Percentiles rank a stretch among this genome's conserved stretches.
Conservation (phyloP, 164 flowering plant genomes). For the Vitis riparia region DNA sequence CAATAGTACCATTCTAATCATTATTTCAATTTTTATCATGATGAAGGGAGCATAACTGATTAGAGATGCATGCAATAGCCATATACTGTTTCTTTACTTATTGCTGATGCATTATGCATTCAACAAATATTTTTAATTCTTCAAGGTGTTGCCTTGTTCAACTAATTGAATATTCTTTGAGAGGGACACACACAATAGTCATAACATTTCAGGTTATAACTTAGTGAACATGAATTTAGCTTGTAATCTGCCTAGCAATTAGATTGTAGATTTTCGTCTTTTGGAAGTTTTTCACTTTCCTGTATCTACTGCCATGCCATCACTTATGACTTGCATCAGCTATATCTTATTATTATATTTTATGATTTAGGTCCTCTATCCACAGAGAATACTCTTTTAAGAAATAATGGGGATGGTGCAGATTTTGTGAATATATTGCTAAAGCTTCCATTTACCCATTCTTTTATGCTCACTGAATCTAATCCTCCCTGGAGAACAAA, state of each 20-base stretch:
- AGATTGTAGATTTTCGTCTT: neutral
- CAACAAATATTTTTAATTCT: neutral
- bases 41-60: neutral
- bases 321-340: neutral
- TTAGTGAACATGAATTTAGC: too few species aligned
- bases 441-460: conserved; percentile 71
- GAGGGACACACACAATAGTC: too few species aligned
- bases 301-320: neutral
- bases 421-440: conserved; percentile 41
- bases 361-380: conserved; percentile 40
- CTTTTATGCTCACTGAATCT: conserved; percentile 16
- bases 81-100: neutral
- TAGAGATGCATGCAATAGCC: neutral
- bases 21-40: neutral
- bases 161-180: too few species aligned
- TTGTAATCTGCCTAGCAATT: too few species aligned
- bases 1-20: neutral
- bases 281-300: neutral
- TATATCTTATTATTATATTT: neutral
- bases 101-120: too few species aligned
- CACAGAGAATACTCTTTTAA: conserved; percentile 30
- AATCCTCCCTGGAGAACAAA: too few species aligned
- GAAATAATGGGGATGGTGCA: conserved; percentile 25
- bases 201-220: too few species aligned
- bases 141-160: too few species aligned